phyloP scores from a whole-genome alignment of 495 filamentous ascomycete species.

The Trichoderma erinaceum region DNA sequence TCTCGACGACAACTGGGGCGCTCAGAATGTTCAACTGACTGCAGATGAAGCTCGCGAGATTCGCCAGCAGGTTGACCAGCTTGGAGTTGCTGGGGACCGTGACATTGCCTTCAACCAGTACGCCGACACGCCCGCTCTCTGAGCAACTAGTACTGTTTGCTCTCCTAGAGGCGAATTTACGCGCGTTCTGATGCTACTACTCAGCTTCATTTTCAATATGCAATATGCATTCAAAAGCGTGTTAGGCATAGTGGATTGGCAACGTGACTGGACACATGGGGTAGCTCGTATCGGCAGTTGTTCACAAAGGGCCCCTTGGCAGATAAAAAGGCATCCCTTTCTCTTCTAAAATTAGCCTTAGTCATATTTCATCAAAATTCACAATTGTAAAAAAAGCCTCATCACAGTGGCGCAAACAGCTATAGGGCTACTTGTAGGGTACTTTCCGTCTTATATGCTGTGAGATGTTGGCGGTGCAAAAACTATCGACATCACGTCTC shows the following conservation, averaged over 20 bases:
- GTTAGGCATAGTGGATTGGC: background rate
- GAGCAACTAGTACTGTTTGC: background rate
- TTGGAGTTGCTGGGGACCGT: conserved; percentile 23
- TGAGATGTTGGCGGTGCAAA: too few species aligned
- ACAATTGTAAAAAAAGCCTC: too few species aligned
- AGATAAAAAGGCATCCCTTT: background rate
- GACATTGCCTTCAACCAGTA: conserved; percentile 15
- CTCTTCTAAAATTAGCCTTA: too few species aligned
- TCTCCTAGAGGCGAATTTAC: too few species aligned
- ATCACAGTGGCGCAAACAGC: too few species aligned
- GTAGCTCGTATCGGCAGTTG: conserved; percentile 5
- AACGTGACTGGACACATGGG: background rate
- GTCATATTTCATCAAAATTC: too few species aligned
- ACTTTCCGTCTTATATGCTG: too few species aligned
- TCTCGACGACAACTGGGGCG: conserved; percentile 52
- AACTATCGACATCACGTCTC: too few species aligned
- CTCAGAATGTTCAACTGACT: conserved; percentile 38
- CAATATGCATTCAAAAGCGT: background rate
- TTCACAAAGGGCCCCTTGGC: background rate
- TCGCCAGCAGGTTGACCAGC: conserved; percentile 26
- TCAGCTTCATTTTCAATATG: too few species aligned
- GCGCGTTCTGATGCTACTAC: too few species aligned
- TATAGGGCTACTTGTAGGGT: too few species aligned
- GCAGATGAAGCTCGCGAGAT: conserved; percentile 42
- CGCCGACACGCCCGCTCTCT: conserved; percentile 17